A percentile compares a stretch with the other conserved stretches of the same genome.
Evolutionary conservation across 2,329 filamentous ascomycete genomes (phyloP).

Genomic region (Trichophyton schoenleinii): DNA sequence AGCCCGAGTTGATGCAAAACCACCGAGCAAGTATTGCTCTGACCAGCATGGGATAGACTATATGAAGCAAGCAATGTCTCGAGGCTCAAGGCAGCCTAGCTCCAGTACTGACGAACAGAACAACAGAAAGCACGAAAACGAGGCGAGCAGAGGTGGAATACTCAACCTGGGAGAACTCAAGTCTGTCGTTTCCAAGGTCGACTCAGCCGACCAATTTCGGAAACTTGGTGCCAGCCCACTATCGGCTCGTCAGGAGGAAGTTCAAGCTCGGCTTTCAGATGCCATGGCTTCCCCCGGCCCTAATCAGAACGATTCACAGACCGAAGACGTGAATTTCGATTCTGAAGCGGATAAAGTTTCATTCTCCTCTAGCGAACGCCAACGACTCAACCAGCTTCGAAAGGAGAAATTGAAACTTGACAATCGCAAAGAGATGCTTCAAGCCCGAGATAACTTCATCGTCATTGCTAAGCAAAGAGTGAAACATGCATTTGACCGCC

Average conservation of each 20-base stretch:
- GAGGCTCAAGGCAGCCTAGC: background rate
- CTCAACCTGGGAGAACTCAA: conserved; percentile 33
- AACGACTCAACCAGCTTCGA: conserved; percentile 10
- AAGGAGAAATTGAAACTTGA: conserved; percentile 11
- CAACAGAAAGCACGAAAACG: background rate
- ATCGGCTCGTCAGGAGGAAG: conserved; percentile 19
- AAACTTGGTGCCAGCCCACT: conserved; percentile 29
- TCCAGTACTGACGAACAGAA: background rate
- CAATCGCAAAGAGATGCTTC: conserved; percentile 28
- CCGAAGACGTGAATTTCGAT: conserved; percentile 9
- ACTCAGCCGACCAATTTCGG: conserved; percentile 30
- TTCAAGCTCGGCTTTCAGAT: conserved; percentile 12
- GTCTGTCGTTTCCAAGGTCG: conserved; percentile 26
- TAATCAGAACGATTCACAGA: background rate
- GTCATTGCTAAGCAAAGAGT: conserved; percentile 30
- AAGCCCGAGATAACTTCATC: conserved; percentile 32
- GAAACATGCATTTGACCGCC: conserved; percentile 31
- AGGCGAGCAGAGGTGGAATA: conserved; percentile 29
- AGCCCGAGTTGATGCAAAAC: conserved; percentile 29
- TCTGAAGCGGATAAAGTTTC: conserved; percentile 10
- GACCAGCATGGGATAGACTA: conserved; percentile 38
- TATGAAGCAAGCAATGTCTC: conserved; percentile 16
- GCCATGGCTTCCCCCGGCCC: background rate
- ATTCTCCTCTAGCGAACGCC: conserved; percentile 14
- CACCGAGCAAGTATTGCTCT: conserved; percentile 38